Evolutionary conservation across 2,329 filamentous ascomycete genomes (phyloP), one percentile per base, ranked within the genome.

Genomic region (Drechslera avenae): DNA sequence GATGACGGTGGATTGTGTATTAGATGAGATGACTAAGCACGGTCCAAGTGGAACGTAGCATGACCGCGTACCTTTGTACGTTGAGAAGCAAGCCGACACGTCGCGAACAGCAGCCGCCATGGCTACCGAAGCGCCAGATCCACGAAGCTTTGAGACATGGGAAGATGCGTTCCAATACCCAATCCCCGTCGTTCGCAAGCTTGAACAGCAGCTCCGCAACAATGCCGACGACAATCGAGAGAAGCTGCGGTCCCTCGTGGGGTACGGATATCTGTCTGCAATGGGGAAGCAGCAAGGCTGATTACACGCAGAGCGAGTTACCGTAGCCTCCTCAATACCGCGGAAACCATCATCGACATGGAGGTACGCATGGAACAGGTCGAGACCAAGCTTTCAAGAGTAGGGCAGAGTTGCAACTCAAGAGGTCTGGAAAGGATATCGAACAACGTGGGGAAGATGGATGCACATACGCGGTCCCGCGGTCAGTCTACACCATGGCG

Each of bases 331-430:
- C 85, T 97, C 19, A 90, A 90, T 44, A 97, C 93, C 0, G 93
- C 93, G 46, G 92, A 97, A 75, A 87, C 87, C n/a, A 97, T 97
- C 60, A 88, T 97, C 46, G 83, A 86, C 54, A 96, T 97, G 90
- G 88, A 90, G 60, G 76, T 75, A 32, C 86, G 93, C 68, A 93
- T 94, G 76, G 83, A 87, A 54, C 77, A 79, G 10, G 87, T 91
- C 13, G 91, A 96, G 73, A 77, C 80, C 4, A 83, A 86, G 31
- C 80, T 97, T 43, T 83, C 83, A 13, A 80, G 81, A 52, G 87
- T 96, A 76, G 90, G 90, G 37, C 83, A 83, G 34, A 83, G 84
- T 49, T 97, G 93, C 74, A 91, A 92, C 43, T 83, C 90, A 31
- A 78, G 81, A 44, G 80, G 86, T 19, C 79, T 96, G 18, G 86